Evolutionary conservation across 345 rosid species (phyloP).

Genomic region (Theobroma cacao): DNA sequence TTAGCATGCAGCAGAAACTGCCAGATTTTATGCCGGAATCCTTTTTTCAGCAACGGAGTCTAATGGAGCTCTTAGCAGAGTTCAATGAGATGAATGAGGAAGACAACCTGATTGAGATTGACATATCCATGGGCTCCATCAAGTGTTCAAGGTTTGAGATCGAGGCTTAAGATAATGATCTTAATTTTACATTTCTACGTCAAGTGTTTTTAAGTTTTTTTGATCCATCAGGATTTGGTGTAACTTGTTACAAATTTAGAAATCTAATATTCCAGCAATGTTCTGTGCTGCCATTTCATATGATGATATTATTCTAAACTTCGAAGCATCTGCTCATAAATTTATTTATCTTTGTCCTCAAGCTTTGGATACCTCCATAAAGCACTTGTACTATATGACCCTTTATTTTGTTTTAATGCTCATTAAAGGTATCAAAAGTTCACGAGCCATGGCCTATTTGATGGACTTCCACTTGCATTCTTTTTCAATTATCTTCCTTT

Average conservation of each 20-base stretch:
- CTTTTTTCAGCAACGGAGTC: constrained; percentile 29
- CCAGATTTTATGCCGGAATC: constrained; percentile 32
- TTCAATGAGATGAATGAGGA: constrained; percentile 61
- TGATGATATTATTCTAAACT: constrained; percentile 1
- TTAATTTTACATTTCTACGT: not conserved
- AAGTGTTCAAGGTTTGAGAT: constrained; percentile 71
- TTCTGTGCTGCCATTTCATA: constrained; percentile 11
- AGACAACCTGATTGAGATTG: constrained; percentile 87
- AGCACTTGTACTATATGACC: constrained; percentile 21
- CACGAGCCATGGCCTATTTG: constrained; percentile 12
- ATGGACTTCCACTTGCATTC: constrained; percentile 21
- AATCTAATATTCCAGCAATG: constrained; percentile 1
- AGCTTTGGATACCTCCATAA: constrained; percentile 39
- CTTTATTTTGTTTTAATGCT: constrained; percentile 12
- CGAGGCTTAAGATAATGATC: constrained; percentile 23
- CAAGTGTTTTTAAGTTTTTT: constrained; percentile 21
- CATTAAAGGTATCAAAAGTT: constrained; percentile 29
- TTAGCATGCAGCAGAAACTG: constrained; percentile 24
- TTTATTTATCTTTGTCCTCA: not conserved
- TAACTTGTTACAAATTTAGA: not conserved
- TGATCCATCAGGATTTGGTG: constrained; percentile 35
- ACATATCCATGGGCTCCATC: constrained; percentile 74
- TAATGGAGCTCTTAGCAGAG: constrained; percentile 51
- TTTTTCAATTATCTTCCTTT: constrained; percentile 2
- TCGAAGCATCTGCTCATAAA: constrained; percentile 5